These are phyloP conservation scores for Hyaloperonospora arabidopsidis DNA, from an alignment of 352 stramenopile species.

Conservation along the genomic window DNA sequence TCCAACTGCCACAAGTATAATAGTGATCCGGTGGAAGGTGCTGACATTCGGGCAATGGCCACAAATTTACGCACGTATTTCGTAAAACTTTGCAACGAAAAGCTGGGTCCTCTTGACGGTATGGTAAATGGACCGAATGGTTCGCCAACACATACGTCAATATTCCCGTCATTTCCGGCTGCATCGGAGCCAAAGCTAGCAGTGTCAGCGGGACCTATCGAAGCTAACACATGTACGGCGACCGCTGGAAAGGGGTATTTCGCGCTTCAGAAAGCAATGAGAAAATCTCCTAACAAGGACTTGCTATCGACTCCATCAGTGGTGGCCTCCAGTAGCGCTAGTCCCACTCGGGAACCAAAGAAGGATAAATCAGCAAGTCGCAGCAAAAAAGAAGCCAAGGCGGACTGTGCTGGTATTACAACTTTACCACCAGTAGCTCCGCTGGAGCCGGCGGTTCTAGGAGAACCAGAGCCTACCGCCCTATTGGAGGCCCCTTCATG, in stretches of 20 bases:
- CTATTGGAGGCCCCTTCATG: conserved; percentile 4
- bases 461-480: conserved; percentile 9
- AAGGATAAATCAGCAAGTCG: conserved; percentile 6
- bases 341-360: conserved; percentile 12
- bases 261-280: conserved; percentile 18
- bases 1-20: conserved; percentile 88
- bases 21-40: conserved; percentile 76
- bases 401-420: background rate
- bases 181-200: conserved; percentile 16
- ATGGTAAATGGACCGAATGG: conserved; percentile 18
- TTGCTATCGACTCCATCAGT: conserved; percentile 6
- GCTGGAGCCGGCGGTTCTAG: conserved; percentile 7
- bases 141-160: conserved; percentile 9
- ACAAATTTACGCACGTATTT: conserved; percentile 77
- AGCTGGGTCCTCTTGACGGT: conserved; percentile 37
- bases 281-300: conserved; percentile 29
- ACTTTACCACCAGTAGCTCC: conserved; percentile 2
- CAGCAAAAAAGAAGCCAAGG: conserved; percentile 9
- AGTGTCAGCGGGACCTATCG: conserved; percentile 3
- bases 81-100: conserved; percentile 61
- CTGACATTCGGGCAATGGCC: conserved; percentile 82
- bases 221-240: conserved; percentile 10
- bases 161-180: conserved; percentile 1
- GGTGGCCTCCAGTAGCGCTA: conserved; percentile 5
- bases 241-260: conserved; percentile 5